phyloP scores from a whole-genome alignment of 176 grass and related monocot species.

The Triticum aestivum region IWGSC_CS_RefSeq_v2.1 NC_057801.1:756965176-756965675 shows the following conservation, averaged over 20 bases:
- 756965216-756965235: slow-evolving; percentile 26
- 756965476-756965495: background rate
- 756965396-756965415: slow-evolving; percentile 8
- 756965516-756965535: background rate
- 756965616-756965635: background rate
- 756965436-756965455: background rate
- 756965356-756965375: slow-evolving; percentile 34
- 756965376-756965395: slow-evolving; percentile 21
- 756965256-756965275: slow-evolving; percentile 22
- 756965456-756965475: background rate
- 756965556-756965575: background rate
- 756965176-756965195: background rate
- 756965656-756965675: no score
- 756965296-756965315: slow-evolving; percentile 30
- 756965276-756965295: slow-evolving; percentile 36
- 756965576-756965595: background rate
- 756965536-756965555: background rate
- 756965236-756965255: slow-evolving; percentile 26
- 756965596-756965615: background rate
- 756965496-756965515: background rate
- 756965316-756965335: background rate
- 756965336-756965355: slow-evolving; percentile 5
- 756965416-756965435: background rate
- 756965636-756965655: no score
- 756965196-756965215: background rate